These are phyloP conservation scores for Rhodomyrtus tomentosa DNA, from an alignment of 345 rosid genomes.

Conservation along the genomic window DNA sequence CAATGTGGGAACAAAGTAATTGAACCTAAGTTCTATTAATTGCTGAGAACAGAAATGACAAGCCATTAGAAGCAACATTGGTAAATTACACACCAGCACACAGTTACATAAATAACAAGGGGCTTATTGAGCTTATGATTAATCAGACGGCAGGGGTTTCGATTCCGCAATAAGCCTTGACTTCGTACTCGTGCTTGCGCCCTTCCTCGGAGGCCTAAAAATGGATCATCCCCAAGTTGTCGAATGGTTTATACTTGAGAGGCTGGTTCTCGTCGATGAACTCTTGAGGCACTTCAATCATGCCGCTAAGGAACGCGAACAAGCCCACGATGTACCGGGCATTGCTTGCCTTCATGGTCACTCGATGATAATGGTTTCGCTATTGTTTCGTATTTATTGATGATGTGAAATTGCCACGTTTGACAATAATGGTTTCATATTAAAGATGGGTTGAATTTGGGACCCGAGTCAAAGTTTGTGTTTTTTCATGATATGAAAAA, in stretches of 20 bases:
- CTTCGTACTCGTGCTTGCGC: not conserved
- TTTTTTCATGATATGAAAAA: no score
- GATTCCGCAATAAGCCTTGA: conserved; percentile 3
- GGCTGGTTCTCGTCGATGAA: conserved; percentile 14
- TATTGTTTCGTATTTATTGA: no score
- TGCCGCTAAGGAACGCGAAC: conserved; percentile 4
- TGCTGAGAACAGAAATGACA: not conserved
- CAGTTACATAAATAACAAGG: not conserved
- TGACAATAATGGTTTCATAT: no score
- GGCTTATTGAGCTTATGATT: not conserved
- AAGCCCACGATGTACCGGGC: conserved; percentile 8
- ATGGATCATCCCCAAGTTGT: not conserved
- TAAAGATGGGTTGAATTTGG: no score
- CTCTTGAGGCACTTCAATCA: conserved; percentile 11
- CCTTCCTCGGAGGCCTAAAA: not conserved
- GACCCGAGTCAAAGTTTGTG: no score
- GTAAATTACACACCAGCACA: not conserved
- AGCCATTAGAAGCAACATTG: not conserved
- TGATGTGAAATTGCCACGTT: no score
- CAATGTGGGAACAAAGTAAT: no score
- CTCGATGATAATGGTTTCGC: no score
- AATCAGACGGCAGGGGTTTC: not conserved
- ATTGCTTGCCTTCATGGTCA: not conserved
- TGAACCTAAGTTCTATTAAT: not conserved
- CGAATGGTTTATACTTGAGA: conserved; percentile 11